Percentiles rank a stretch among this genome's conserved stretches.
Conservation (phyloP, 2,329 filamentous ascomycete genomes). For the Alternaria ventricosa region DNA sequence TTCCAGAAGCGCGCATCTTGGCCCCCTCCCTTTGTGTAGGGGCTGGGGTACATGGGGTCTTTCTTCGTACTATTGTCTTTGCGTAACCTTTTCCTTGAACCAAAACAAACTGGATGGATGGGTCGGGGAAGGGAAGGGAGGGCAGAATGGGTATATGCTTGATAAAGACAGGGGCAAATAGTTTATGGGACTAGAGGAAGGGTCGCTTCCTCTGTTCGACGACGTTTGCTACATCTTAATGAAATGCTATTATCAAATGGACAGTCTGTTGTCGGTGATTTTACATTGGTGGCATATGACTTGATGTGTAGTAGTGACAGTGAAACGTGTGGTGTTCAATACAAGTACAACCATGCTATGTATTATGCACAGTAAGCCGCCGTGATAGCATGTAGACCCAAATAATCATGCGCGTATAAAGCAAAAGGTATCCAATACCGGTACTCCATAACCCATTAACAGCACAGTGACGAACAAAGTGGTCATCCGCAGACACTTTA, state of each 20-base stretch:
- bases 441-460: slow-evolving; percentile 1
- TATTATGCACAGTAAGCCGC: neutral
- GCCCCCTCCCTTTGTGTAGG: neutral
- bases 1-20: slow-evolving; percentile 1
- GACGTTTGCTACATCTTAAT: neutral
- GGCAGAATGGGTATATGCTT: neutral
- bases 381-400: neutral
- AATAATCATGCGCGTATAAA: neutral
- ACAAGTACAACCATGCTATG: neutral
- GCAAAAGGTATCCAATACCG: slow-evolving; percentile 19
- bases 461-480: neutral
- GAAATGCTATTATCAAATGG: neutral
- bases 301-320: neutral
- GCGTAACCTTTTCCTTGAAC: neutral
- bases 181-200: neutral
- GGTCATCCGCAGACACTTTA: neutral
- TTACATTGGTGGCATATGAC: neutral
- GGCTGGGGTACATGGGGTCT: neutral
- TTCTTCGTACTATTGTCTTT: neutral
- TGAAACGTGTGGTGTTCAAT: neutral
- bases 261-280: neutral
- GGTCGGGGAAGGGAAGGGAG: neutral
- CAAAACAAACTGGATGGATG: neutral
- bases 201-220: neutral
- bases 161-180: neutral